phyloP scores from a whole-genome alignment of 2,329 filamentous ascomycete genomes.

The Fusarium guadeloupense region DNA sequence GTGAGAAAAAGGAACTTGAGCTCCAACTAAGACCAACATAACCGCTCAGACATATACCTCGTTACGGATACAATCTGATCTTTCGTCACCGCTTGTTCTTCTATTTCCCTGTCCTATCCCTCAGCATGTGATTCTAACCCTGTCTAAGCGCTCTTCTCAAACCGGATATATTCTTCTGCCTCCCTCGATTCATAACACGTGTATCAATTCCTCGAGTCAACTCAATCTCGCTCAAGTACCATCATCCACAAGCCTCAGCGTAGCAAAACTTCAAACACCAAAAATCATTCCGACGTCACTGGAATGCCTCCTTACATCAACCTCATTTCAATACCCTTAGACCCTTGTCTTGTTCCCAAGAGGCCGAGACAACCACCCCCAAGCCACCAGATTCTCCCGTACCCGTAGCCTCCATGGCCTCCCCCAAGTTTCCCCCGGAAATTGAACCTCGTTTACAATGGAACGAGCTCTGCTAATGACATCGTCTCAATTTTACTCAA shows the following conservation, averaged over 20 bases:
- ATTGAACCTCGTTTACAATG: not conserved
- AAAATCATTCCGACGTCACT: constrained; percentile 23
- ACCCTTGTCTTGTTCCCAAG: constrained; percentile 6
- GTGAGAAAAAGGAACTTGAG: constrained; percentile 2
- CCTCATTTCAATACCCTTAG: not conserved
- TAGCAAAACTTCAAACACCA: not conserved
- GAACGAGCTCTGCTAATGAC: not conserved
- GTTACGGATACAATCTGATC: no score
- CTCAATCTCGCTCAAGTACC: not conserved
- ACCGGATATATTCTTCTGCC: not conserved
- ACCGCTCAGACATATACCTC: constrained; percentile 19
- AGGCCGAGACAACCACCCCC: constrained; percentile 27
- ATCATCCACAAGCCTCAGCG: not conserved
- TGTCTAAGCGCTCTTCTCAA: not conserved
- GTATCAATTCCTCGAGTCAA: constrained; percentile 5
- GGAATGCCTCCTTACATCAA: not conserved
- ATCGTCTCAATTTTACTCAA: not conserved
- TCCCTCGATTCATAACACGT: not conserved
- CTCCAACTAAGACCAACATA: constrained; percentile 11
- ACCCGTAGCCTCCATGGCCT: no score
- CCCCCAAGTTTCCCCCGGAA: not conserved
- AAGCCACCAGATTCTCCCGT: constrained; percentile 19
- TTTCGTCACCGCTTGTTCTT: constrained; percentile 28
- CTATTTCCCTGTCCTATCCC: not conserved
- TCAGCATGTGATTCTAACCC: constrained; percentile 26